A percentile compares a stretch with the other conserved stretches of the same genome.
These are phyloP conservation scores for Cryptosporidium baileyi DNA, from an alignment of 169 alveolate genomes.

Conservation along the genomic window DNA sequence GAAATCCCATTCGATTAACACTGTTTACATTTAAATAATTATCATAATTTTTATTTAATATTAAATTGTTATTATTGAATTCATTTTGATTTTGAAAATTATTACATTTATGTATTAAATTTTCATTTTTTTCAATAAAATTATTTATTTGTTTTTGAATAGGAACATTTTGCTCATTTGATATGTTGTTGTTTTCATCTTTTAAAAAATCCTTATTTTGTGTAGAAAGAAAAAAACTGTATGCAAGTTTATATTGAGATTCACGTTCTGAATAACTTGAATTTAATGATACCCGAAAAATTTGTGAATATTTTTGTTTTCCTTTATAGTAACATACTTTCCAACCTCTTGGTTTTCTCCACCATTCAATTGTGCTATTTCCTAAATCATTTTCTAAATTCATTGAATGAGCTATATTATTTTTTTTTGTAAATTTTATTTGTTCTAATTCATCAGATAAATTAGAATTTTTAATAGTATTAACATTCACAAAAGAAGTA, in stretches of 20 bases:
- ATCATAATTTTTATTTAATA: neutral
- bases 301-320: slow-evolving; percentile 10
- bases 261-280: slow-evolving; percentile 23
- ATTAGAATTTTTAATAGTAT: neutral
- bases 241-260: slow-evolving; percentile 46
- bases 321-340: slow-evolving; percentile 41
- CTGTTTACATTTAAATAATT: too few relatives aligned
- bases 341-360: slow-evolving; percentile 70
- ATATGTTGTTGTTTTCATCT: too few relatives aligned
- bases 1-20: too few relatives aligned
- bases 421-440: neutral
- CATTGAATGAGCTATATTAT: neutral
- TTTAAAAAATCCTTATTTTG: neutral
- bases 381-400: neutral
- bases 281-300: slow-evolving; percentile 21
- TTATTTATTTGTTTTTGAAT: too few relatives aligned
- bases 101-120: neutral
- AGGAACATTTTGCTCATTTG: too few relatives aligned
- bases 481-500: neutral
- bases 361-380: slow-evolving; percentile 46
- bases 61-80: neutral
- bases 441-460: neutral
- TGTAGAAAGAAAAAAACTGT: slow-evolving; percentile 23
- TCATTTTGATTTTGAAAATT: neutral
- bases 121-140: too few relatives aligned